Percentiles rank a stretch among this genome's conserved stretches.
Conservation (phyloP, 306 rosid species). For the Coriaria nepalensis region DNA sequence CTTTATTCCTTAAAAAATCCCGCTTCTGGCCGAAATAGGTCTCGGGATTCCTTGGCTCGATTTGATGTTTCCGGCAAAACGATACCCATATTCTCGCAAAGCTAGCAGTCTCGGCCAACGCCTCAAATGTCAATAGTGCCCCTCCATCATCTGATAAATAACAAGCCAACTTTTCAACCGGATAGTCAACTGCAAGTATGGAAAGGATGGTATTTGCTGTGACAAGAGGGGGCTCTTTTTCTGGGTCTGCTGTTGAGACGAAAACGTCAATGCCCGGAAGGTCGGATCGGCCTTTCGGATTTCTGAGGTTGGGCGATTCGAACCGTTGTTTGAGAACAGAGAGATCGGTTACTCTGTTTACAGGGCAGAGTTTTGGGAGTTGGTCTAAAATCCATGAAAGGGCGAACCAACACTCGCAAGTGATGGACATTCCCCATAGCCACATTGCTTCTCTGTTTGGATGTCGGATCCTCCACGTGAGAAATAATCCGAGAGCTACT, state of each 20-base stretch:
- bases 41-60: constrained; percentile 75
- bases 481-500: constrained; percentile 55
- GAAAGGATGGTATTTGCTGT: constrained; percentile 82
- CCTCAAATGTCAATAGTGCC: constrained; percentile 65
- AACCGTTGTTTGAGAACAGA: constrained; percentile 55
- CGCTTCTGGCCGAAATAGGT: constrained; percentile 76
- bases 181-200: constrained; percentile 71
- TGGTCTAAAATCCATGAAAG: constrained; percentile 77
- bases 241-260: constrained; percentile 83
- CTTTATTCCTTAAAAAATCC: constrained; percentile 71
- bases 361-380: constrained; percentile 80
- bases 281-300: constrained; percentile 75
- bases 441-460: constrained; percentile 73
- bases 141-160: constrained; percentile 89
- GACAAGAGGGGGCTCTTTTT: constrained; percentile 81
- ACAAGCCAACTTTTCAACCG: constrained; percentile 72
- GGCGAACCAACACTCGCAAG: constrained; percentile 82
- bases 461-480: constrained; percentile 74
- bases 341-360: constrained; percentile 66
- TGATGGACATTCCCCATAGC: constrained; percentile 77
- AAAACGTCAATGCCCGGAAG: constrained; percentile 78
- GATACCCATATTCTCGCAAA: constrained; percentile 76
- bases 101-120: constrained; percentile 81
- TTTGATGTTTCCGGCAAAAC: constrained; percentile 57
- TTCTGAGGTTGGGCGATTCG: constrained; percentile 63